These are phyloP conservation scores for Toxicodendron radicans DNA, from an alignment of 345 rosid genomes.

Conservation along the genomic window DNA sequence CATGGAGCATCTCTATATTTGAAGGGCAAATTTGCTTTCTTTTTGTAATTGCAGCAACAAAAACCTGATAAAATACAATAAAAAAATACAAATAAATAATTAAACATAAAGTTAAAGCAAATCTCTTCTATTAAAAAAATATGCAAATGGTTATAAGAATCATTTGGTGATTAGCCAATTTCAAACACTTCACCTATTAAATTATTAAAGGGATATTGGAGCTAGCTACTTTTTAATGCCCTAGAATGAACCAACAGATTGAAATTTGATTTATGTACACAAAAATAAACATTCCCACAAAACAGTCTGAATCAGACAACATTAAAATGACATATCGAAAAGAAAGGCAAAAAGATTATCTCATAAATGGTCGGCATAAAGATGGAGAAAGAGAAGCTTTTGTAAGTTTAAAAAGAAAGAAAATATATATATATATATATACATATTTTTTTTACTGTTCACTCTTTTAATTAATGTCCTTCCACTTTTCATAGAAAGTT, in stretches of 20 bases:
- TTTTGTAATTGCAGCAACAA: conserved; percentile 76
- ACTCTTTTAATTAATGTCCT: neutral
- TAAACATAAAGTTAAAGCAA: neutral
- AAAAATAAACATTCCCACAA: neutral
- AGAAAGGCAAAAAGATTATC: conserved; percentile 16
- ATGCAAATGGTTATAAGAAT: too few relatives aligned
- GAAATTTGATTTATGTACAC: neutral
- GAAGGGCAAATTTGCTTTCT: conserved; percentile 76
- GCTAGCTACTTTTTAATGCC: neutral
- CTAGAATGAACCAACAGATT: conserved; percentile 1
- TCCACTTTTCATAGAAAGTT: neutral
- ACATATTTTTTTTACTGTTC: neutral
- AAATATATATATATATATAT: neutral
- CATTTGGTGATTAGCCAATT: neutral
- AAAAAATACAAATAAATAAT: too few relatives aligned
- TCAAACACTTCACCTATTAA: neutral
- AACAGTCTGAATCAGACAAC: conserved; percentile 3
- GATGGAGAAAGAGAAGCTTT: neutral
- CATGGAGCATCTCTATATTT: conserved; percentile 48
- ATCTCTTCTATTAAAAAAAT: too few relatives aligned
- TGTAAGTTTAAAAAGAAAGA: neutral
- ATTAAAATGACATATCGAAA: neutral
- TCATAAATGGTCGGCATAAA: conserved; percentile 14
- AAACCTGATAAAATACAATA: conserved; percentile 44
- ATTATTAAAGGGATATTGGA: neutral